A percentile compares a stretch with the other conserved stretches of the same genome.
phyloP scores from a whole-genome alignment of 192 early-diverging fungal species.

The Coemansia sp. region DNA sequence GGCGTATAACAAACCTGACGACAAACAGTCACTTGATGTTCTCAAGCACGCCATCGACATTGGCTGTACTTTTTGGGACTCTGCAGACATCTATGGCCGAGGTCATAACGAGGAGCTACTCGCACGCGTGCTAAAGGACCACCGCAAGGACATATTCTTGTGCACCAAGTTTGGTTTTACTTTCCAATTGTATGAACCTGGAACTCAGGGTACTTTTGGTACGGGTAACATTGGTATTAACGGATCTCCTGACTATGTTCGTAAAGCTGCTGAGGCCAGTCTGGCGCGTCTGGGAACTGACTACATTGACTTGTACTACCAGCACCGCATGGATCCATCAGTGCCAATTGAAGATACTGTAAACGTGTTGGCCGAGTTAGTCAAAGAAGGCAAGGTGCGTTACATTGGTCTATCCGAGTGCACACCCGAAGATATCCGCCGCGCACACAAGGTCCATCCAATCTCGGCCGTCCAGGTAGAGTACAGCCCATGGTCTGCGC shows the following conservation, averaged over 20 bases:
- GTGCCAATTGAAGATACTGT: slow-evolving; percentile 65
- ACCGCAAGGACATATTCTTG: slow-evolving; percentile 57
- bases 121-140: slow-evolving; percentile 50
- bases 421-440: slow-evolving; percentile 57
- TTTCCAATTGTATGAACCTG: slow-evolving; percentile 10
- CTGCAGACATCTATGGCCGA: slow-evolving; percentile 57
- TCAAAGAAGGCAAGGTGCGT: slow-evolving; percentile 65
- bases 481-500: slow-evolving; percentile 57
- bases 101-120: slow-evolving; percentile 60
- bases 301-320: slow-evolving; percentile 64
- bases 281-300: slow-evolving; percentile 57
- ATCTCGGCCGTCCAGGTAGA: slow-evolving; percentile 57
- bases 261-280: slow-evolving; percentile 40
- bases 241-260: slow-evolving; percentile 55
- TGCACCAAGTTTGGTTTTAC: slow-evolving; percentile 62
- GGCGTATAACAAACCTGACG: slow-evolving; percentile 39
- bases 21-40: slow-evolving; percentile 35
- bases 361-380: slow-evolving; percentile 59
- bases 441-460: slow-evolving; percentile 66
- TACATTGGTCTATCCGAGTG: slow-evolving; percentile 63
- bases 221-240: slow-evolving; percentile 17
- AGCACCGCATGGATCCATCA: slow-evolving; percentile 59
- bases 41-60: slow-evolving; percentile 55
- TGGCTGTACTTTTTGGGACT: slow-evolving; percentile 61
- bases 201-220: slow-evolving; percentile 20